phyloP scores from a whole-genome alignment of 2,329 filamentous ascomycete species.

The Trichoderma sp. region DNA sequence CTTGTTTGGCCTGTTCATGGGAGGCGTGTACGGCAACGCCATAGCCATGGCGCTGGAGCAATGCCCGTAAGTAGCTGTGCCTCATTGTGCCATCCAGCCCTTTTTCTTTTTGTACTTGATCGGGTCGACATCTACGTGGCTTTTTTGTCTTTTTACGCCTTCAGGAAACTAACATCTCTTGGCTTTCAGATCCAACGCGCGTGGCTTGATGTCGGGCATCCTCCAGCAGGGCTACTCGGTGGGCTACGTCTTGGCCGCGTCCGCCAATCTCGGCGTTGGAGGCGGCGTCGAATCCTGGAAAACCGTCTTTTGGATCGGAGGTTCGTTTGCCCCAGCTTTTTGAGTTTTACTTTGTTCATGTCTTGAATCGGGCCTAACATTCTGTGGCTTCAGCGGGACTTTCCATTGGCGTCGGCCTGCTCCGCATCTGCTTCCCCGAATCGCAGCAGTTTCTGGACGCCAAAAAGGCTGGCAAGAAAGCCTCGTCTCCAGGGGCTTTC shows the following conservation, averaged over 20 bases:
- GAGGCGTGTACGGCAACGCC: constrained; percentile 78
- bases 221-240: constrained; percentile 81
- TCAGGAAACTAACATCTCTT: constrained; percentile 30
- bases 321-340: constrained; percentile 36
- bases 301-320: constrained; percentile 73
- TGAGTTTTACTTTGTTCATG: neutral
- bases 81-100: neutral
- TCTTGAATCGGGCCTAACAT: neutral
- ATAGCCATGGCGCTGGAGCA: constrained; percentile 78
- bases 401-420: constrained; percentile 68
- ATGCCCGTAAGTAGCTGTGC: constrained; percentile 58
- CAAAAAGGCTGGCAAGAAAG: constrained; percentile 61
- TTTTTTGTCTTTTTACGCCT: neutral
- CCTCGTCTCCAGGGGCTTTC: constrained; percentile 56
- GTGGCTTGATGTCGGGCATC: constrained; percentile 81
- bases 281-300: constrained; percentile 69
- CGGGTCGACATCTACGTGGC: neutral
- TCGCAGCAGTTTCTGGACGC: constrained; percentile 75
- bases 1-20: constrained; percentile 79
- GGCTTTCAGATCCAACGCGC: constrained; percentile 58
- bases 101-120: neutral
- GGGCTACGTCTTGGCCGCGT: constrained; percentile 78
- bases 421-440: constrained; percentile 72
- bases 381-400: constrained; percentile 52
- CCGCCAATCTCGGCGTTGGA: constrained; percentile 73